A percentile compares a stretch with the other conserved stretches of the same genome.
phyloP scores from a whole-genome alignment of 768 basidiomycete species.

The Fomitopsis pulvina region DNA sequence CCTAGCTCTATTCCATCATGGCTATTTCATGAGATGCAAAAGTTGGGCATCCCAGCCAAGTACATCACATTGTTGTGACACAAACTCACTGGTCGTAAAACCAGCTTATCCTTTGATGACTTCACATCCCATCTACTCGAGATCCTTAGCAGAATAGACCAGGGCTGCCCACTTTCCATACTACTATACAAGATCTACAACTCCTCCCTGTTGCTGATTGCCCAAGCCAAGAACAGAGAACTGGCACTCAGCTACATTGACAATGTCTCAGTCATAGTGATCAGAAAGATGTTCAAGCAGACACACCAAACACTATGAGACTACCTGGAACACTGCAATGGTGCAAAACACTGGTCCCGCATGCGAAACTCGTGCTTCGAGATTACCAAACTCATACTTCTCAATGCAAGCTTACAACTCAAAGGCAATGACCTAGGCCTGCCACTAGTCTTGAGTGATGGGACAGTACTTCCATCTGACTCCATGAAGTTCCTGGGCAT shows the following conservation, averaged over 20 bases:
- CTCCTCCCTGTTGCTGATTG: slow-evolving; percentile 13
- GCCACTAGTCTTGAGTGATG: no score
- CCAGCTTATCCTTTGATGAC: slow-evolving; percentile 21
- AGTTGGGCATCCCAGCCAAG: slow-evolving; percentile 13
- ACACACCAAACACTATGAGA: no score
- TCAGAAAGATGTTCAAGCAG: no score
- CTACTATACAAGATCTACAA: slow-evolving; percentile 30
- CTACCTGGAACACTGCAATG: slow-evolving; percentile 9
- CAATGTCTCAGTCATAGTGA: slow-evolving; percentile 10
- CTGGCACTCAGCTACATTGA: slow-evolving; percentile 12
- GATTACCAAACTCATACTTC: not conserved
- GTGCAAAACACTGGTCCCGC: slow-evolving; percentile 22
- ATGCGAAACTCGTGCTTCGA: slow-evolving; percentile 22
- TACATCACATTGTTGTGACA: no score
- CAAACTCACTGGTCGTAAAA: slow-evolving; percentile 16
- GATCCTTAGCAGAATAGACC: slow-evolving; percentile 23
- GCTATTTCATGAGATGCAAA: slow-evolving; percentile 13
- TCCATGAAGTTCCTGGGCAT: no score
- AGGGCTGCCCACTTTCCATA: slow-evolving; percentile 27
- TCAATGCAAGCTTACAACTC: no score
- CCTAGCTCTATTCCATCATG: slow-evolving; percentile 7
- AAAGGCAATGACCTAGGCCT: no score
- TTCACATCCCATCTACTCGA: slow-evolving; percentile 12
- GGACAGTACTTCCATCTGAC: no score
- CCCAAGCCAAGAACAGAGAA: slow-evolving; percentile 8